Evolutionary conservation across 805 yeast species (phyloP).

Genomic region (Groenewaldozyma salmanticensis): DNA sequence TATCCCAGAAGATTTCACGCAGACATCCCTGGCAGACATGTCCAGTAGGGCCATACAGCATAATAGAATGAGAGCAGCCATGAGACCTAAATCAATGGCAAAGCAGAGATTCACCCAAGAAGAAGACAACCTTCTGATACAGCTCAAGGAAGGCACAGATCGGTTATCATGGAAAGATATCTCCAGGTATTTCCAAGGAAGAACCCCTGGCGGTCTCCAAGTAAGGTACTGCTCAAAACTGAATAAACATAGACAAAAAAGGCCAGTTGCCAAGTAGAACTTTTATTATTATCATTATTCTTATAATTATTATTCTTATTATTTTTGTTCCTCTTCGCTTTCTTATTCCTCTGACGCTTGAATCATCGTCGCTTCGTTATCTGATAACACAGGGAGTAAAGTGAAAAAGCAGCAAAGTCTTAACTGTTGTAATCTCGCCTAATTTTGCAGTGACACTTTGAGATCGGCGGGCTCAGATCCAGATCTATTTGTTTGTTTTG

Average conservation of each 20-base stretch:
- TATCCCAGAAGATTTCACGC: too few relatives aligned
- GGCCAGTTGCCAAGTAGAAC: slow-evolving; percentile 17
- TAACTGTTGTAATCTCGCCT: not conserved
- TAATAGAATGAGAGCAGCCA: too few relatives aligned
- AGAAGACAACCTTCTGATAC: slow-evolving; percentile 21
- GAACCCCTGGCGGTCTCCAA: slow-evolving; percentile 80
- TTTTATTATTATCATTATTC: too few relatives aligned
- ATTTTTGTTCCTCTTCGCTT: slow-evolving; percentile 10
- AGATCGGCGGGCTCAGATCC: too few relatives aligned
- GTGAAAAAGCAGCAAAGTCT: not conserved
- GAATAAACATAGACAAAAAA: slow-evolving; percentile 12
- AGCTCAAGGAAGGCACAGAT: slow-evolving; percentile 41
- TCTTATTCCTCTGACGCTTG: slow-evolving; percentile 14
- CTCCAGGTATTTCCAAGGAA: slow-evolving; percentile 56
- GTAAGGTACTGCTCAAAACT: slow-evolving; percentile 32
- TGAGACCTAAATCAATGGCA: too few relatives aligned
- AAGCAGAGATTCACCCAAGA: slow-evolving; percentile 20
- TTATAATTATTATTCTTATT: too few relatives aligned
- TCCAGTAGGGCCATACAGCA: too few relatives aligned
- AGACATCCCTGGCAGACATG: too few relatives aligned
- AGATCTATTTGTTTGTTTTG: too few relatives aligned
- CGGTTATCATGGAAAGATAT: slow-evolving; percentile 79
- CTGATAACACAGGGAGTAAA: slow-evolving; percentile 3
- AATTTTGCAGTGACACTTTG: too few relatives aligned
- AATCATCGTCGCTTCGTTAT: slow-evolving; percentile 14